Conservation (phyloP, 495 filamentous ascomycete species). For the Aspergillus biplanus region DNA sequence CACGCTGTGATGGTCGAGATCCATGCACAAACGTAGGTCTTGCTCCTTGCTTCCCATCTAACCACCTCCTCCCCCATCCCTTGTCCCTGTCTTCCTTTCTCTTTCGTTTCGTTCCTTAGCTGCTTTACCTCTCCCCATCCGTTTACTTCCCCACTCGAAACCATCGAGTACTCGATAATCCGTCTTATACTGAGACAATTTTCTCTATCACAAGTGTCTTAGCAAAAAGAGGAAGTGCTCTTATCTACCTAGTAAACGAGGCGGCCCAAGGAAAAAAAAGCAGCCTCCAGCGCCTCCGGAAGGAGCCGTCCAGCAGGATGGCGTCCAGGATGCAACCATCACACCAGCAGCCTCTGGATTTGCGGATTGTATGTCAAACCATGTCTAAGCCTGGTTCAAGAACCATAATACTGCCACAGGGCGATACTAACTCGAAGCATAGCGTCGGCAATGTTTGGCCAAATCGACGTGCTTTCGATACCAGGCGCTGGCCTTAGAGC, state of each 20-base stretch:
- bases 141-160: not conserved
- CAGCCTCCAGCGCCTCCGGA: conserved; percentile 34
- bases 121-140: not conserved
- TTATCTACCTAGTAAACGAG: conserved; percentile 60
- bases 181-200: conserved; percentile 13
- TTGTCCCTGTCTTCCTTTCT: not conserved
- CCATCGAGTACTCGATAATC: conserved; percentile 1
- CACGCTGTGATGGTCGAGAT: conserved; percentile 60
- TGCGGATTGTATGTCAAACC: conserved; percentile 39
- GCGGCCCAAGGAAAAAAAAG: conserved; percentile 56
- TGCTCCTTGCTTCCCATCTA: conserved; percentile 2
- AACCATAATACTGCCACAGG: not conserved
- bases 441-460: conserved; percentile 44
- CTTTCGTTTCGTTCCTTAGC: conserved; percentile 5
- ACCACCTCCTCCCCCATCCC: not conserved
- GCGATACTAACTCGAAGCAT: conserved; percentile 20
- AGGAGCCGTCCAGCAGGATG: conserved; percentile 20
- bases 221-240: conserved; percentile 56
- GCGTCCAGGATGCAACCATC: not conserved
- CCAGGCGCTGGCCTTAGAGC: conserved; percentile 48
- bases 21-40: conserved; percentile 59
- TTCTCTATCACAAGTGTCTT: conserved; percentile 46
- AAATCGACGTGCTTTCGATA: conserved; percentile 49
- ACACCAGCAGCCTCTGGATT: conserved; percentile 30
- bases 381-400: not conserved